These are phyloP conservation scores for Mitragyna speciosa DNA, from an alignment of 257 asterid species.

Conservation along the genomic window DNA sequence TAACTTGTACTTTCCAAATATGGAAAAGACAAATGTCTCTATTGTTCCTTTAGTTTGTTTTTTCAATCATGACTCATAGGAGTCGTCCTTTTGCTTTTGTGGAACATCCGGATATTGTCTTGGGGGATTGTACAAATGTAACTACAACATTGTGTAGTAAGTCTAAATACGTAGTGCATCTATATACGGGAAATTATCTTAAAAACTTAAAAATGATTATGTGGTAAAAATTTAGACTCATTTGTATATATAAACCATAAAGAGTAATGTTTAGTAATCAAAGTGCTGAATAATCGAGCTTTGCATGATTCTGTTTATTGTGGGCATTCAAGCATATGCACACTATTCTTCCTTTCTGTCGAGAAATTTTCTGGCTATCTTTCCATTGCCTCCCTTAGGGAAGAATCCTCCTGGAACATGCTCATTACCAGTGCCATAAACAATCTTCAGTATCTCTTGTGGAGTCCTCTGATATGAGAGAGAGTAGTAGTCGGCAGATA, in stretches of 20 bases:
- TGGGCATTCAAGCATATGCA: background rate
- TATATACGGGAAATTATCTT: too few species aligned
- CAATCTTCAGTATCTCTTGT: slow-evolving; percentile 33
- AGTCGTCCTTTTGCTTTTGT: background rate
- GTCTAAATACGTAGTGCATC: too few species aligned
- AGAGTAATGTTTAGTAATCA: background rate
- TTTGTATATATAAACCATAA: too few species aligned
- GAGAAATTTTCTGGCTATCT: slow-evolving; percentile 34
- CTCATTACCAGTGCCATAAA: slow-evolving; percentile 38
- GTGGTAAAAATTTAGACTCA: too few species aligned
- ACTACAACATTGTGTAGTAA: too few species aligned
- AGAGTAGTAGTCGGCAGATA: slow-evolving; percentile 45
- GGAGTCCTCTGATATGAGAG: slow-evolving; percentile 40
- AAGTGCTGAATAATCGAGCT: background rate
- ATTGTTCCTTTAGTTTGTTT: background rate
- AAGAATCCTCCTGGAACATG: slow-evolving; percentile 41
- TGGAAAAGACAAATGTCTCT: background rate
- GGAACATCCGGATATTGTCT: background rate
- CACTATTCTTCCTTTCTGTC: background rate
- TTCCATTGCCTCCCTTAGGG: slow-evolving; percentile 47
- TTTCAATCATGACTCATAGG: background rate
- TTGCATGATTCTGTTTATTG: background rate
- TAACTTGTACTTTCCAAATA: background rate
- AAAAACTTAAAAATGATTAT: too few species aligned
- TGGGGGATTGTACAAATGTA: too few species aligned